Evolutionary conservation across 306 rosid genomes (phyloP).

Genomic region (Cicer judaicum): DNA sequence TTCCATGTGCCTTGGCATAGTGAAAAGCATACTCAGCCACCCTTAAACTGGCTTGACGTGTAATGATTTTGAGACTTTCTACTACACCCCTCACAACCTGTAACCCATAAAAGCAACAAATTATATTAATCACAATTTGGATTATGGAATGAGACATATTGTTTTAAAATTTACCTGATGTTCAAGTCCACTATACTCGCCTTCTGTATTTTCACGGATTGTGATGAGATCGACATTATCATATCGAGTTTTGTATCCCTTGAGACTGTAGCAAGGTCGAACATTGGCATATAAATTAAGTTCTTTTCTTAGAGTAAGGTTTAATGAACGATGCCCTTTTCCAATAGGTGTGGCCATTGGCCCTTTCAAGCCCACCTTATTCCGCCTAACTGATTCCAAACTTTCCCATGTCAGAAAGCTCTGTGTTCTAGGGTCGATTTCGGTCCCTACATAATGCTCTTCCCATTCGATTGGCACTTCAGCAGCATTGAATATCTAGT

Average conservation of each 20-base stretch:
- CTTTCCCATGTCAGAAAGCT: conserved; percentile 99
- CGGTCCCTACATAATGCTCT: conserved; percentile 82
- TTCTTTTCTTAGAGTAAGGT: conserved; percentile 96
- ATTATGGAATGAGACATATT: conserved; percentile 1
- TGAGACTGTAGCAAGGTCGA: conserved; percentile 92
- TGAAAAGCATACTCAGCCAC: conserved; percentile 99
- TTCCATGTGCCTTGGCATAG: conserved; percentile 94
- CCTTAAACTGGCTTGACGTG: conserved; percentile 97
- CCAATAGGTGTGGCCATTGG: conserved; percentile 99
- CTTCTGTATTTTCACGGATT: conserved; percentile 96
- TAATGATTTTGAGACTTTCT: conserved; percentile 96
- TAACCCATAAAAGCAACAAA: conserved; percentile 41
- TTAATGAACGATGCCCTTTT: conserved; percentile 95
- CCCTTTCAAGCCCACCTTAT: conserved; percentile 94
- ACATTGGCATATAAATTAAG: conserved; percentile 96
- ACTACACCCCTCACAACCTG: conserved; percentile 99
- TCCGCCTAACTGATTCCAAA: conserved; percentile 81
- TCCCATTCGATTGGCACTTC: conserved; percentile 96
- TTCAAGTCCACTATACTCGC: conserved; percentile 99
- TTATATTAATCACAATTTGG: conserved; percentile 33
- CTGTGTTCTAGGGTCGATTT: conserved; percentile 88
- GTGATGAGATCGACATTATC: conserved; percentile 90
- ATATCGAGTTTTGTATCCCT: conserved; percentile 94
- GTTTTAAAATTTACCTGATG: conserved; percentile 75
- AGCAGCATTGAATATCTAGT: conserved; percentile 74